A percentile compares a stretch with the other conserved stretches of the same genome.
phyloP scores from a whole-genome alignment of 257 asterid genomes.

The Jaltomata sinuosa region DNA sequence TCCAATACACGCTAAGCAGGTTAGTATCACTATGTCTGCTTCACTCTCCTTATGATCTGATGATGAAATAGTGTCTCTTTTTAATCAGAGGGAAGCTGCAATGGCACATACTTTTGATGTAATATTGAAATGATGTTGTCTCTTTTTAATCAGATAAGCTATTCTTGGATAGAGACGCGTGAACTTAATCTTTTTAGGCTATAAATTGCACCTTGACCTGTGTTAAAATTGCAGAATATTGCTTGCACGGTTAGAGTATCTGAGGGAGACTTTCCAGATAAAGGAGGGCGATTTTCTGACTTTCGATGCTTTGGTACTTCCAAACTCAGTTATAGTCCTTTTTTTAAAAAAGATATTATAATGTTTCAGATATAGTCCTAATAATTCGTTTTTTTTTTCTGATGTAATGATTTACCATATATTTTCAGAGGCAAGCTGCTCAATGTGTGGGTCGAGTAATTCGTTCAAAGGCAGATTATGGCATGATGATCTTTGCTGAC shows the following conservation, averaged over 20 bases:
- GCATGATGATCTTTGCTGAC: constrained; percentile 99
- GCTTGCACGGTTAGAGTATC: constrained; percentile 84
- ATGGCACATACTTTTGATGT: not conserved
- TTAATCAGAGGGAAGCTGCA: not conserved
- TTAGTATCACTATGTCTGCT: not conserved
- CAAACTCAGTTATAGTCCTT: not conserved
- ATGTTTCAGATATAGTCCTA: too few relatives aligned
- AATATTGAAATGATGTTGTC: not conserved
- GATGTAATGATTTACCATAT: not conserved
- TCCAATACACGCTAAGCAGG: constrained; percentile 96
- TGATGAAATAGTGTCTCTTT: not conserved
- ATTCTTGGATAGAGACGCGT: not conserved
- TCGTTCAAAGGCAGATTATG: constrained; percentile 97
- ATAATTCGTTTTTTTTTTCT: too few relatives aligned
- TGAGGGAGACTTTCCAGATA: constrained; percentile 93
- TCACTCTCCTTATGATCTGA: not conserved
- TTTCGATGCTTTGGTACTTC: constrained; percentile 88
- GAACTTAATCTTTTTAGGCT: not conserved
- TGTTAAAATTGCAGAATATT: constrained; percentile 56
- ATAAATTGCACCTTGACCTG: not conserved
- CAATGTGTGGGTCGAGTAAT: constrained; percentile 99
- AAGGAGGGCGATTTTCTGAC: constrained; percentile 95
- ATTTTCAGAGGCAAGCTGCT: constrained; percentile 92
- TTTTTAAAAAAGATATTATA: too few relatives aligned
- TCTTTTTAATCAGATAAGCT: not conserved